Evolutionary conservation across 225 moss, liverwort and hornwort species (phyloP).

Genomic region (Climacium dendroides): DNA sequence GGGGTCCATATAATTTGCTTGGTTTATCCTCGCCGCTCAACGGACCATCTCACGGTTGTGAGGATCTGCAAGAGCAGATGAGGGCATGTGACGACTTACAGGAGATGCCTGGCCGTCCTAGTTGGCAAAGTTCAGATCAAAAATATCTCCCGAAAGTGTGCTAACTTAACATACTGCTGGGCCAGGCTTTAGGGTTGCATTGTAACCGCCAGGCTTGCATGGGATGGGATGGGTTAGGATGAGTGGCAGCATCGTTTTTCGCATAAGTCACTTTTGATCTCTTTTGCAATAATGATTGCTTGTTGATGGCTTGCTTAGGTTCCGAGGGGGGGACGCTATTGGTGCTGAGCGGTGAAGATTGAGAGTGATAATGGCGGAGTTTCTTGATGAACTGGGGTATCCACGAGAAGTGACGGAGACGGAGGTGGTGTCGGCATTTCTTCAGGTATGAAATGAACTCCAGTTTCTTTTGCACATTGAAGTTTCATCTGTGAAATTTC

Average conservation of each 20-base stretch:
- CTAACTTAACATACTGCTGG: too few relatives aligned
- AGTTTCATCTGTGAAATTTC: not conserved
- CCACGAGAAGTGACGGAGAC: constrained; percentile 26
- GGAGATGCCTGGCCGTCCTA: not conserved
- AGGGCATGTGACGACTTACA: not conserved
- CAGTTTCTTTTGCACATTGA: not conserved
- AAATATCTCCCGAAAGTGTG: not conserved
- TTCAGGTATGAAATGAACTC: constrained; percentile 1
- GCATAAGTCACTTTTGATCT: not conserved
- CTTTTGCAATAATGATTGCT: not conserved
- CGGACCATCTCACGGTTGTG: not conserved
- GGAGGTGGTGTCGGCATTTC: constrained; percentile 31
- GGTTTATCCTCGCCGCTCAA: not conserved
- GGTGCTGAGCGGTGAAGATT: not conserved
- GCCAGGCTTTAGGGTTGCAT: not conserved
- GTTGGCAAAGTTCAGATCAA: not conserved
- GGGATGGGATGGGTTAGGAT: not conserved
- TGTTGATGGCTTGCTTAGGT: too few relatives aligned
- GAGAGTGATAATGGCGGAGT: constrained; percentile 9
- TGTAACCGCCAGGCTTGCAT: not conserved
- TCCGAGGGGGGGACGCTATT: not conserved
- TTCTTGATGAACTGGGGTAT: constrained; percentile 7
- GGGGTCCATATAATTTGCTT: not conserved
- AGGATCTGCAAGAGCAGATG: not conserved
- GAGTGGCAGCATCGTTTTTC: not conserved